These are phyloP conservation scores for Pelargonium cotyledonis DNA, from an alignment of 441 rosid genomes.

Conservation along the genomic window DNA sequence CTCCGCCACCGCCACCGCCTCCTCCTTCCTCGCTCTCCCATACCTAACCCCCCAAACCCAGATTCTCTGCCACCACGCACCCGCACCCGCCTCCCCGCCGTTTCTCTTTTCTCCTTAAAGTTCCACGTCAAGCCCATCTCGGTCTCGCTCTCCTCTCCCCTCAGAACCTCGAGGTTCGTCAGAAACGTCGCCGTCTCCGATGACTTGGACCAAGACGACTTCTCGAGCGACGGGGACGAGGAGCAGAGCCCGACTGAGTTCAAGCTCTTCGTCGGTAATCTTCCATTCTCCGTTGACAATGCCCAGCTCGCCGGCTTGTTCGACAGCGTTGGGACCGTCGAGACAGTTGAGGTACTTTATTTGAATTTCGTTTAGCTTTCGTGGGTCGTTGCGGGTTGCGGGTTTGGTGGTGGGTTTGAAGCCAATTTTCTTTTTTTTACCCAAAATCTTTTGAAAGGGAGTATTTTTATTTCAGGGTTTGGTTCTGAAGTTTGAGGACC, in stretches of 20 bases:
- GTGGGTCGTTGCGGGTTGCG: slow-evolving; percentile 4
- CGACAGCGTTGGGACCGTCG: slow-evolving; percentile 73
- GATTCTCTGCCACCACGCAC: slow-evolving; percentile 32
- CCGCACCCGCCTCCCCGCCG: no score
- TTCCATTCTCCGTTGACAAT: slow-evolving; percentile 74
- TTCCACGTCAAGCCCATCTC: slow-evolving; percentile 30
- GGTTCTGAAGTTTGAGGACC: neutral
- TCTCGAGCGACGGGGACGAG: slow-evolving; percentile 35
- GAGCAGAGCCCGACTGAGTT: slow-evolving; percentile 53
- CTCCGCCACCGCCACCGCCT: slow-evolving; percentile 28
- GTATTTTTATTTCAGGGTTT: neutral
- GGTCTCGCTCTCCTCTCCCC: slow-evolving; percentile 25
- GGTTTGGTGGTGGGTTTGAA: neutral
- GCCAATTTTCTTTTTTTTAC: neutral
- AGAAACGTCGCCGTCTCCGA: slow-evolving; percentile 57
- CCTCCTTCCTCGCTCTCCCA: slow-evolving; percentile 49
- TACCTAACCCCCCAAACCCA: slow-evolving; percentile 44
- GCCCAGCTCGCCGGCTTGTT: slow-evolving; percentile 85
- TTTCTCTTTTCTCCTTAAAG: slow-evolving; percentile 30
- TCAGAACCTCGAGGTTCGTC: slow-evolving; percentile 33
- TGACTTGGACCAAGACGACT: slow-evolving; percentile 60
- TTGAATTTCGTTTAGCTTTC: neutral
- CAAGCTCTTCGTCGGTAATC: slow-evolving; percentile 88
- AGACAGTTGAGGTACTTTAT: slow-evolving; percentile 79
- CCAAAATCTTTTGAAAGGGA: neutral